Percentiles rank a stretch among this genome's conserved stretches.
These are phyloP conservation scores for Termitomyces sp. DNA, from an alignment of 768 basidiomycete species.

Conservation along the genomic window DNA sequence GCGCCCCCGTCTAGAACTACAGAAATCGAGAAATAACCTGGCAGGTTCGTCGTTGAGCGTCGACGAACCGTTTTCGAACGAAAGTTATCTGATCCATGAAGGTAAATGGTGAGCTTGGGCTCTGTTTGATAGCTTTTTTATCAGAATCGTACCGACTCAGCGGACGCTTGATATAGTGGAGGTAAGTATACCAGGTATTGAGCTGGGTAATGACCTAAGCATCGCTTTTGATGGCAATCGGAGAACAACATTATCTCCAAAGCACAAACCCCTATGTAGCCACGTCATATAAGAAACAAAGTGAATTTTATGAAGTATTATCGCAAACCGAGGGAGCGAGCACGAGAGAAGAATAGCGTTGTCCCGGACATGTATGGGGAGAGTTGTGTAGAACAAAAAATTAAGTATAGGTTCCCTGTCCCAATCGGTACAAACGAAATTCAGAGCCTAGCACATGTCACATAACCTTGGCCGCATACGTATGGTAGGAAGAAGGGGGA, in stretches of 20 bases:
- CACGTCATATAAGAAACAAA: neutral
- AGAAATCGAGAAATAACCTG: neutral
- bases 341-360: neutral
- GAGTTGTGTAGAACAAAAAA: neutral
- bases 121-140: neutral
- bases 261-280: no score
- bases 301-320: neutral
- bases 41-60: no score
- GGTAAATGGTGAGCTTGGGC: neutral
- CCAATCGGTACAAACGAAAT: constrained; percentile 5
- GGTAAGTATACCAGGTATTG: no score
- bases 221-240: no score
- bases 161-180: neutral
- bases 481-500: neutral
- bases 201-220: no score
- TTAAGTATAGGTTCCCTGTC: constrained; percentile 5
- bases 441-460: neutral
- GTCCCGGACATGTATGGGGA: neutral
- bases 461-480: constrained; percentile 2
- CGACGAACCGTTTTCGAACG: no score
- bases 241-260: no score
- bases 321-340: neutral
- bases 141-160: neutral
- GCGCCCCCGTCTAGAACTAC: neutral
- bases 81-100: neutral